Evolutionary conservation across 768 basidiomycete genomes (phyloP).

Genomic region (Tricholoma matsutake): DNA sequence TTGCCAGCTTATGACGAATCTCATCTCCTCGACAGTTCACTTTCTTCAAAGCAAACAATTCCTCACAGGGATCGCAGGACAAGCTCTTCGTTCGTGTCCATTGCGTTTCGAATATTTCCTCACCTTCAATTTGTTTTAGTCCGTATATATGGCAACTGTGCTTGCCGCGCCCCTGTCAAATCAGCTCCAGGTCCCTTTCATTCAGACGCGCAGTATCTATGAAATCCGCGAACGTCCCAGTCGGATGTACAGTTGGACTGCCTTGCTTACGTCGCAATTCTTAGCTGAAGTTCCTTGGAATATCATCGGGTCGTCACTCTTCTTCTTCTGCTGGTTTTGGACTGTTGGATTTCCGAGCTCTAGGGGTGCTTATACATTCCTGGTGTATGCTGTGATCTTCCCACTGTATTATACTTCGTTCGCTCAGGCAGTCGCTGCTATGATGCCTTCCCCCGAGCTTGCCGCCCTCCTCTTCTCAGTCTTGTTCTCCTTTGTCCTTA

Average conservation of each 20-base stretch:
- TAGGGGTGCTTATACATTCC: constrained; percentile 57
- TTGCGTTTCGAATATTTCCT: constrained; percentile 8
- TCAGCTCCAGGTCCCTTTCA: constrained; percentile 63
- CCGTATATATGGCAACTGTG: constrained; percentile 57
- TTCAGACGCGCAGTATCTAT: constrained; percentile 59
- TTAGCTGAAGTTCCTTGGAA: constrained; percentile 65
- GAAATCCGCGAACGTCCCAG: constrained; percentile 67
- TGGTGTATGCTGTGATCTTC: constrained; percentile 53
- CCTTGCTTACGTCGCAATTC: constrained; percentile 52
- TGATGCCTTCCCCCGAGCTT: constrained; percentile 58
- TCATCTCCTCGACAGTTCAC: constrained; percentile 39
- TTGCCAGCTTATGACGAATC: background rate
- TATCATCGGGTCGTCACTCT: constrained; percentile 54
- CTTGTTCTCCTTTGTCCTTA: constrained; percentile 60
- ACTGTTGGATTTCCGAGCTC: constrained; percentile 57
- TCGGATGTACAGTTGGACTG: constrained; percentile 64
- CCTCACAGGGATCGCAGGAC: constrained; percentile 58
- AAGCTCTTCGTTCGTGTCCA: constrained; percentile 55
- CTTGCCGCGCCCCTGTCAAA: constrained; percentile 51
- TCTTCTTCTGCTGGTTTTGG: constrained; percentile 75
- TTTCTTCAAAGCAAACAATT: constrained; percentile 55
- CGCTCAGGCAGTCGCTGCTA: constrained; percentile 57
- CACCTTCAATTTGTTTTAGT: constrained; percentile 26
- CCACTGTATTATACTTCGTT: constrained; percentile 66
- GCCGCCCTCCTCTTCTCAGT: constrained; percentile 56